A percentile compares a stretch with the other conserved stretches of the same genome.
Evolutionary conservation across 306 rosid genomes (phyloP).

Genomic region (Benincasa hispida): DNA sequence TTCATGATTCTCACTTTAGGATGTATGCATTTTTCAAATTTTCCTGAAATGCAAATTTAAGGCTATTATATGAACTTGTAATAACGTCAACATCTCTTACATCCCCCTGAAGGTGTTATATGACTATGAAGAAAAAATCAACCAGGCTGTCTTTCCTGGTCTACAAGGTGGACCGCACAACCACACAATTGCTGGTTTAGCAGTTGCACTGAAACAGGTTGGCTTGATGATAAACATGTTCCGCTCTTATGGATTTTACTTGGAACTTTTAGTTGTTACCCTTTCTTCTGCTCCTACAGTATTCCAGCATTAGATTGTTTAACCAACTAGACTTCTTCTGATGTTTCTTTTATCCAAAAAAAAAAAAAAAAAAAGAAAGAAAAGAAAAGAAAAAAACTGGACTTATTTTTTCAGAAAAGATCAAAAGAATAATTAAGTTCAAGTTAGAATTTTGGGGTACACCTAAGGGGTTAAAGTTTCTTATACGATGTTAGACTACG

Average conservation of each 20-base stretch:
- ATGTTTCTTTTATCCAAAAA: no score
- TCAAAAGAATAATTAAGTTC: background rate
- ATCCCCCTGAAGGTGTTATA: conserved; percentile 50
- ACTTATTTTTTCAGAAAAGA: background rate
- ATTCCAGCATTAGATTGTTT: no score
- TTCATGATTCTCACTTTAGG: conserved; percentile 2
- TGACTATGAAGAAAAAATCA: conserved; percentile 82
- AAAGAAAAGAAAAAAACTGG: no score
- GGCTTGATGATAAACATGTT: background rate
- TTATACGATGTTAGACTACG: background rate
- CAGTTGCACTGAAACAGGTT: conserved; percentile 97
- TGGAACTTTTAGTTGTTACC: no score
- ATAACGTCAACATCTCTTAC: conserved; percentile 4
- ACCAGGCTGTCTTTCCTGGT: conserved; percentile 96
- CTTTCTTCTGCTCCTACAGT: no score
- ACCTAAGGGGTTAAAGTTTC: background rate
- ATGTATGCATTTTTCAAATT: background rate
- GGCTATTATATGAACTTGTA: background rate
- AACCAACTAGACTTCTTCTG: no score
- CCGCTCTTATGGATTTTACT: background rate
- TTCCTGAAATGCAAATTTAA: background rate
- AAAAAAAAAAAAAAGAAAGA: no score
- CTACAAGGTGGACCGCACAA: conserved; percentile 98
- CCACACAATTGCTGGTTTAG: conserved; percentile 91
- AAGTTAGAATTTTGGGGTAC: background rate